A percentile compares a stretch with the other conserved stretches of the same genome.
Evolutionary conservation across 2,329 filamentous ascomycete genomes (phyloP).

Genomic region (Fusarium succisae): DNA sequence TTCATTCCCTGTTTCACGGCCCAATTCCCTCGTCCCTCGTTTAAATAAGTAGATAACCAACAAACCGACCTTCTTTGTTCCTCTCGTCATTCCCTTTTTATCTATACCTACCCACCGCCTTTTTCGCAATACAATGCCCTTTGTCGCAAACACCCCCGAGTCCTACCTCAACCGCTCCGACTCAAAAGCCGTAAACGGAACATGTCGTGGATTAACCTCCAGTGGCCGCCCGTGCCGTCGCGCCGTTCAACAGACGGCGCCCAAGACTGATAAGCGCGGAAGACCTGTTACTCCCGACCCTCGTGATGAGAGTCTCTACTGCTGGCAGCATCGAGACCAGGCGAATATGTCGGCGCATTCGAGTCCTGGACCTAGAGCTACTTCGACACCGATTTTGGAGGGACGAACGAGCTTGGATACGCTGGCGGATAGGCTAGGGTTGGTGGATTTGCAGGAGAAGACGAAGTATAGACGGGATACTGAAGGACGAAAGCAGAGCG

Average conservation of each 20-base stretch:
- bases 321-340: slow-evolving; percentile 96
- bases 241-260: slow-evolving; percentile 60
- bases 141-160: slow-evolving; percentile 75
- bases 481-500: slow-evolving; percentile 34
- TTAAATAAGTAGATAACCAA: neutral
- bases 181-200: slow-evolving; percentile 83
- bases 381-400: slow-evolving; percentile 64
- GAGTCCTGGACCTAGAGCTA: slow-evolving; percentile 55
- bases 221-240: slow-evolving; percentile 86
- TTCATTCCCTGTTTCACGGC: slow-evolving; percentile 18
- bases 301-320: slow-evolving; percentile 74
- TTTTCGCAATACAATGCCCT: slow-evolving; percentile 47
- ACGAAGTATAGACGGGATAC: slow-evolving; percentile 40
- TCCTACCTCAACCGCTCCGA: slow-evolving; percentile 80
- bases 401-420: slow-evolving; percentile 86
- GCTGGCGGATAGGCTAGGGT: slow-evolving; percentile 79
- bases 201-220: slow-evolving; percentile 87
- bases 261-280: slow-evolving; percentile 27
- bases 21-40: neutral
- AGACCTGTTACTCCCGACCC: slow-evolving; percentile 54
- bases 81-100: neutral
- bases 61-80: neutral
- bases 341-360: slow-evolving; percentile 62
- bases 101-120: slow-evolving; percentile 8
- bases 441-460: slow-evolving; percentile 70